Conservation (phyloP, 1,284 basidiomycete species). For the Cryptococcus hybrid region DNA sequence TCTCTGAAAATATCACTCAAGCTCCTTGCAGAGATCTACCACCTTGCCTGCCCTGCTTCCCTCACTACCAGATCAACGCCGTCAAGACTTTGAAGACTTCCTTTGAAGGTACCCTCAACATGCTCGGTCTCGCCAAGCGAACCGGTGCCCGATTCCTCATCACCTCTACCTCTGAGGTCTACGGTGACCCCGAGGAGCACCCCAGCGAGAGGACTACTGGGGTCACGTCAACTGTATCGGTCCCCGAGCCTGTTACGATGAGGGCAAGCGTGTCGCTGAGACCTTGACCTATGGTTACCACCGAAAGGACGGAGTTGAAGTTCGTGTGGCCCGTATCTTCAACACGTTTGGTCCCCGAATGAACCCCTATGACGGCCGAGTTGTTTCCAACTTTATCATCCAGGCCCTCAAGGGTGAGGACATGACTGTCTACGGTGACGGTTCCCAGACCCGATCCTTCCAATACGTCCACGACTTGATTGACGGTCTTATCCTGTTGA, state of each 20-base stretch:
- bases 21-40: conserved; percentile 77
- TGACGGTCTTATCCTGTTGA: conserved; percentile 72
- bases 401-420: conserved; percentile 93
- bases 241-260: conserved; percentile 96
- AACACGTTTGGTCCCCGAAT: conserved; percentile 64
- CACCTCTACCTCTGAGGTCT: conserved; percentile 88
- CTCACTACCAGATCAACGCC: conserved; percentile 92
- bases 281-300: conserved; percentile 93
- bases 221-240: conserved; percentile 98
- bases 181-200: conserved; percentile 95
- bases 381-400: conserved; percentile 98
- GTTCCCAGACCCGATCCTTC: conserved; percentile 93
- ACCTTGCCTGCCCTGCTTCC: conserved; percentile 95
- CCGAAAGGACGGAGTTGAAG: conserved; percentile 89
- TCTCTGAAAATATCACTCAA: background rate
- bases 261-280: conserved; percentile 94
- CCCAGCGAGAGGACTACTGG: conserved; percentile 95
- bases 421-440: conserved; percentile 96
- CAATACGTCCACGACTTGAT: conserved; percentile 68
- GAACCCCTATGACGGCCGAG: conserved; percentile 94
- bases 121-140: conserved; percentile 97
- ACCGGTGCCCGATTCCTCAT: conserved; percentile 96
- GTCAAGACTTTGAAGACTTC: conserved; percentile 98
- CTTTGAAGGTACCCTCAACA: conserved; percentile 95
- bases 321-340: conserved; percentile 94